Conservation (phyloP, 495 filamentous ascomycete species). For the Xylaria nigripes region DNA sequence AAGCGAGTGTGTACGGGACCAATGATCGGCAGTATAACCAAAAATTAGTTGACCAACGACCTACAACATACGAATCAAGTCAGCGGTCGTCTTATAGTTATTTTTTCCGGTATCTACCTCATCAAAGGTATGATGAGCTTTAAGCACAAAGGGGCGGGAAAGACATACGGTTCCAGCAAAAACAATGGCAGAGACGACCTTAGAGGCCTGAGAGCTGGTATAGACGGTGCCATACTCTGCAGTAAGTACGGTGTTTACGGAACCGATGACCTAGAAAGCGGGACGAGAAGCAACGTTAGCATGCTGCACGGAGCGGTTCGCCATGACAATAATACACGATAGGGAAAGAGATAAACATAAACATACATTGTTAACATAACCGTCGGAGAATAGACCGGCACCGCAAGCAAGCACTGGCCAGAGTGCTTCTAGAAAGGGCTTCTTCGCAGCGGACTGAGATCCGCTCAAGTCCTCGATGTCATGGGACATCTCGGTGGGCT, state of each 20-base stretch:
- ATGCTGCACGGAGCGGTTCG: not conserved
- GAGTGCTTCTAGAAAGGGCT: conserved; percentile 25
- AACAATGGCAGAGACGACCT: conserved; percentile 67
- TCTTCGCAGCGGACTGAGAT: conserved; percentile 26
- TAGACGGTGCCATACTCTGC: conserved; percentile 58
- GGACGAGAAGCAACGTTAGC: not conserved
- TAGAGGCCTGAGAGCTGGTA: conserved; percentile 53
- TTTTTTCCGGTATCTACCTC: not conserved
- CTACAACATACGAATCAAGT: conserved; percentile 4
- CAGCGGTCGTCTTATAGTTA: conserved; percentile 2
- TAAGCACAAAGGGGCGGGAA: not conserved
- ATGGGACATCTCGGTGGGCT: not conserved
- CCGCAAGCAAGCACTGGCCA: conserved; percentile 67
- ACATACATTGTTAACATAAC: conserved; percentile 70
- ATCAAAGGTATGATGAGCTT: not conserved
- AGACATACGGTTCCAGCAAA: conserved; percentile 68
- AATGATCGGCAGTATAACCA: conserved; percentile 74
- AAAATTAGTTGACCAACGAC: conserved; percentile 76
- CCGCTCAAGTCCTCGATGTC: conserved; percentile 10
- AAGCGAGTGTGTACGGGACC: conserved; percentile 73
- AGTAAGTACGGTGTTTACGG: conserved; percentile 62
- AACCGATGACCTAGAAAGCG: conserved; percentile 64
- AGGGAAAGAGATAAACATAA: conserved; percentile 6
- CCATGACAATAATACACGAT: not conserved
- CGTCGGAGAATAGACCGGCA: conserved; percentile 83